A percentile compares a stretch with the other conserved stretches of the same genome.
These are phyloP conservation scores for Leishmania major DNA, from an alignment of 208 protist species.

Conservation along the genomic window DNA sequence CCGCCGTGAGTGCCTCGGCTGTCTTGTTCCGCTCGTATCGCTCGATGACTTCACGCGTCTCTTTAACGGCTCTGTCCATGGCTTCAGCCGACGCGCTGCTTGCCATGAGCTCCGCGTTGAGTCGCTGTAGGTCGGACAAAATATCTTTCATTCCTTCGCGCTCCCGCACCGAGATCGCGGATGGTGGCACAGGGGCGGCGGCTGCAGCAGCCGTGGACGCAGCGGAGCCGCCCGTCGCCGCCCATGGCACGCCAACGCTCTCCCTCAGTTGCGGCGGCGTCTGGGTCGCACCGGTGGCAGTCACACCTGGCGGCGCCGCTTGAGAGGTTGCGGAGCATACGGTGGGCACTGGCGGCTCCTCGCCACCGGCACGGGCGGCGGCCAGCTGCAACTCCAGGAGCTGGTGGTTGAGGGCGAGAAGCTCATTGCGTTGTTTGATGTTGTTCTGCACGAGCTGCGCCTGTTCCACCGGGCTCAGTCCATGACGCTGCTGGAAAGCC, in stretches of 20 bases:
- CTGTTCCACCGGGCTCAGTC: conserved; percentile 63
- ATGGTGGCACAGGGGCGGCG: background rate
- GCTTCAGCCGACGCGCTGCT: conserved; percentile 68
- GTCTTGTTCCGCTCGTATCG: conserved; percentile 51
- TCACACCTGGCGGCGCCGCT: background rate
- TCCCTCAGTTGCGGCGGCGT: background rate
- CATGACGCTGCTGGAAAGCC: conserved; percentile 28
- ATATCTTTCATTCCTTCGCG: conserved; percentile 48
- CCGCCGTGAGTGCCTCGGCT: conserved; percentile 44
- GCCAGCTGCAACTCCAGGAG: conserved; percentile 68
- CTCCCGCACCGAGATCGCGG: too few relatives aligned
- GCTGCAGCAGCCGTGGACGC: background rate
- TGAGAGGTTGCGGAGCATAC: background rate
- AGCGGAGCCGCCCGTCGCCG: background rate
- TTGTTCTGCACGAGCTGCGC: conserved; percentile 59
- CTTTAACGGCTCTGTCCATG: conserved; percentile 78
- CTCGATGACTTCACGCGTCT: conserved; percentile 62
- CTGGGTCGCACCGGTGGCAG: background rate
- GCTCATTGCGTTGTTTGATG: conserved; percentile 73
- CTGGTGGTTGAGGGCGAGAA: conserved; percentile 68
- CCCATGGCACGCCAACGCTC: conserved; percentile 21
- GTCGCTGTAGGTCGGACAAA: conserved; percentile 54
- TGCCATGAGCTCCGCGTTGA: conserved; percentile 64
- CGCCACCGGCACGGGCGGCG: conserved; percentile 33
- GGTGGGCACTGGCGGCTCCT: background rate